Base-by-base conservation (phyloP, 345 rosid genomes). In the Eucalyptus urophylla region DNA sequence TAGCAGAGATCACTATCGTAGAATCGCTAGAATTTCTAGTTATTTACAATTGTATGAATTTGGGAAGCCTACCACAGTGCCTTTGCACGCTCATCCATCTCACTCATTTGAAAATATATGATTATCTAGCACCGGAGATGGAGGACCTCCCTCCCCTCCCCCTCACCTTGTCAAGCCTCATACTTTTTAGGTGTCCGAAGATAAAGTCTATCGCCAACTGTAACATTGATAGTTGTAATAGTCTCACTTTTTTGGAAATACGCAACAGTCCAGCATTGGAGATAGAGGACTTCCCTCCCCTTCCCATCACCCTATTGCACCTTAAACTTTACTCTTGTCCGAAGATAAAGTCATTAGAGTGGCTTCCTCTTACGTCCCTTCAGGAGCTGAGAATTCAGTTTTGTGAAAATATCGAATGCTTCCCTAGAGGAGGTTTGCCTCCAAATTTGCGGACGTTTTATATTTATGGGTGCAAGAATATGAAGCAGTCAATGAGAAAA, bases 361-460 rank as follows among this genome's bases (percentile, higher is more conserved):
- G 49, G 14, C 14, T 12, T 12, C 49, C 5, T 49, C 49, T 49
- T 12, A 49, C 5, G 5, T 49, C 49, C 49, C 49, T 49, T 4
- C 5, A 12, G 5, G 0, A 0, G 1, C 49, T 49, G 10, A 2
- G 0, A 1, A n/a, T n/a, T n/a, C n/a, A n/a, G n/a, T n/a, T n/a
- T 49, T 49, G 49, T 4, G 14, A 49, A 49, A 4, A 4, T 49
- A 49, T 49, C 2, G 1, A 49, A 49, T 49, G 49, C 14, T 49
- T 49, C 14, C 50, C 6, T 2, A 49, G n/a, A 13, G 50, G 50
- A 49, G 15, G 50, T 0, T 49, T 49, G 15, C 15, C 15, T 49
- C 50, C 50, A 0, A 49, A 13, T 49, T 13, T 49, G 15, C 14
- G 2, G 5, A 4, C 0, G 49, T 49, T 12, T 49, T 0, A 0